phyloP scores from a whole-genome alignment of 2,329 filamentous ascomycete genomes.

The Alternaria triticimaculans region DNA sequence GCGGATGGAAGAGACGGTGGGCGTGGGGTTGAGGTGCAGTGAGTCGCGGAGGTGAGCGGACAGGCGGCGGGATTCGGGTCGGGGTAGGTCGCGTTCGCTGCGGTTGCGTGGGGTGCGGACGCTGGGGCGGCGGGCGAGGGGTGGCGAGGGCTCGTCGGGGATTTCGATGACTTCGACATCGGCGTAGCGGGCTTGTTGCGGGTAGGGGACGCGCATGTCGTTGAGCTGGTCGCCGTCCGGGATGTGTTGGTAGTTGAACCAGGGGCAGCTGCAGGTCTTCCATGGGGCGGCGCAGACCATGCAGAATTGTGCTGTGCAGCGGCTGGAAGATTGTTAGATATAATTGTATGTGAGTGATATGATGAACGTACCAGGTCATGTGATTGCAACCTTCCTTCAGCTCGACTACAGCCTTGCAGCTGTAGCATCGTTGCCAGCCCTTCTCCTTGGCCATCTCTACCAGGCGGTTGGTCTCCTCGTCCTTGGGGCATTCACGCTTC shows the following conservation, averaged over 20 bases:
- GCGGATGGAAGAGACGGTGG: constrained; percentile 29
- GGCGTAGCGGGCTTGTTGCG: constrained; percentile 24
- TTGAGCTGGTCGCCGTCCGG: constrained; percentile 61
- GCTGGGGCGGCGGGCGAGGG: constrained; percentile 34
- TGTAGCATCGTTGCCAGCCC: constrained; percentile 78
- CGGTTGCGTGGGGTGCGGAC: constrained; percentile 32
- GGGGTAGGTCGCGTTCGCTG: constrained; percentile 35
- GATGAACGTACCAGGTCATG: constrained; percentile 74
- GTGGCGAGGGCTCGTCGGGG: constrained; percentile 30
- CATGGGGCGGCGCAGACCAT: constrained; percentile 83
- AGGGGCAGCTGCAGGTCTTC: constrained; percentile 83
- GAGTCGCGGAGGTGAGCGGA: constrained; percentile 60
- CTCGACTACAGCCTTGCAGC: constrained; percentile 76
- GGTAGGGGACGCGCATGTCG: constrained; percentile 44
- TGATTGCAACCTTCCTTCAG: constrained; percentile 85
- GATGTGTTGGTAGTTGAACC: constrained; percentile 69
- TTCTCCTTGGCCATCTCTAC: constrained; percentile 69
- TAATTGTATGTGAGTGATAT: constrained; percentile 9
- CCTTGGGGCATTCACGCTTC: constrained; percentile 71
- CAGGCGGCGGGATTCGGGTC: constrained; percentile 31
- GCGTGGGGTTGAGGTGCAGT: constrained; percentile 37
- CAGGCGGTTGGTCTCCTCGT: constrained; percentile 69
- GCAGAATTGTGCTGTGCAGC: constrained; percentile 84
- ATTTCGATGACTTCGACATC: constrained; percentile 44
- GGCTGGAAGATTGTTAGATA: constrained; percentile 54